A percentile compares a stretch with the other conserved stretches of the same genome.
phyloP scores from a whole-genome alignment of 1,284 basidiomycete genomes.

The Melampsora abietis-canadensis region DNA sequence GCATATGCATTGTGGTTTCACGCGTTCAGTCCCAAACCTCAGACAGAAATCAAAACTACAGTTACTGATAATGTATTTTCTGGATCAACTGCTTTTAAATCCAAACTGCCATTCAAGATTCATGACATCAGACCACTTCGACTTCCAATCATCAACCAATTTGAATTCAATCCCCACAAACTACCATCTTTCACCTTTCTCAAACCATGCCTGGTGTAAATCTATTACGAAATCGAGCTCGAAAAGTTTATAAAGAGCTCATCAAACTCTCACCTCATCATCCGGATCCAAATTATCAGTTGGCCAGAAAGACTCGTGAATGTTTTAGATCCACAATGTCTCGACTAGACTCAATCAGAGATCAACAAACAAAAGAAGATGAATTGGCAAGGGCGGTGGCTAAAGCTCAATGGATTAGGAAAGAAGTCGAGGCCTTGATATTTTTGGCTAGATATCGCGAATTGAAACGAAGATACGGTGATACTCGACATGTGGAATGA shows the following conservation, averaged over 20 bases:
- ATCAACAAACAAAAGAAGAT: slow-evolving; percentile 11
- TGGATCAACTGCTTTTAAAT: background rate
- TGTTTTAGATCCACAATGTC: slow-evolving; percentile 26
- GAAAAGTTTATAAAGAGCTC: slow-evolving; percentile 38
- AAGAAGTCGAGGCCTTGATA: slow-evolving; percentile 40
- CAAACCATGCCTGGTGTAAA: background rate
- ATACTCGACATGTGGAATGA: slow-evolving; percentile 25
- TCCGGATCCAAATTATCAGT: slow-evolving; percentile 29
- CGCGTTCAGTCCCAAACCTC: too few species aligned
- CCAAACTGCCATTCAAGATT: background rate
- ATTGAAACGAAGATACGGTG: slow-evolving; percentile 38
- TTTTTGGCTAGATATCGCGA: slow-evolving; percentile 39
- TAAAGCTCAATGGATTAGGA: slow-evolving; percentile 36
- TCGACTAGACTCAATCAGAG: slow-evolving; percentile 8
- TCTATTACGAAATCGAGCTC: slow-evolving; percentile 15
- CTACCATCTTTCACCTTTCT: background rate
- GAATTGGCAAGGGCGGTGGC: slow-evolving; percentile 34
- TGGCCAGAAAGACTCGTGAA: slow-evolving; percentile 20
- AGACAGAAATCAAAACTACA: too few species aligned
- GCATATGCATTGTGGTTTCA: too few species aligned
- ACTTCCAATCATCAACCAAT: background rate
- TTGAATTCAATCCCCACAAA: background rate
- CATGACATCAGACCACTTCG: background rate
- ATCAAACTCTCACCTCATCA: slow-evolving; percentile 22
- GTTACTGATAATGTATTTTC: too few species aligned